Evolutionary conservation across 75 land plant species (phyloP).

Genomic region (Selaginella moellendorffii): DNA sequence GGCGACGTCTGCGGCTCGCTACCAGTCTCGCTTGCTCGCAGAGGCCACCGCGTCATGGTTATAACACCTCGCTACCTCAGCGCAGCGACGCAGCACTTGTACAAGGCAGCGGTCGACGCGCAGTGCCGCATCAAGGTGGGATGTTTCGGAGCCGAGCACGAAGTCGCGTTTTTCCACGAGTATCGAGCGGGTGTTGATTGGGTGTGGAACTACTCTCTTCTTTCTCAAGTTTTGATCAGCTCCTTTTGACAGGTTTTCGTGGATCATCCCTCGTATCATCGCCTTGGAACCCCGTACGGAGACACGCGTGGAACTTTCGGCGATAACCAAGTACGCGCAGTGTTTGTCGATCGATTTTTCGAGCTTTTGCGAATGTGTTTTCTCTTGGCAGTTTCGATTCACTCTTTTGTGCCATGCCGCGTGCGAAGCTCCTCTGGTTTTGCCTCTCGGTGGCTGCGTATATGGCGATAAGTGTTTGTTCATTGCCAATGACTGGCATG

Average conservation of each 20-base stretch:
- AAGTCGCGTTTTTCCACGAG: slow-evolving; percentile 86
- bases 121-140: slow-evolving; percentile 37
- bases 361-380: background rate
- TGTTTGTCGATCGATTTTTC: background rate
- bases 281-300: slow-evolving; percentile 91
- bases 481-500: slow-evolving; percentile 98
- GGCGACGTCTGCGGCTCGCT: slow-evolving; percentile 94
- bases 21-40: slow-evolving; percentile 70
- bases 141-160: slow-evolving; percentile 69
- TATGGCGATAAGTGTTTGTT: slow-evolving; percentile 85
- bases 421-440: slow-evolving; percentile 92
- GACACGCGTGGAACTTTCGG: slow-evolving; percentile 79
- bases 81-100: slow-evolving; percentile 43
- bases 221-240: background rate
- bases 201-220: slow-evolving; percentile 27
- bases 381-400: slow-evolving; percentile 58
- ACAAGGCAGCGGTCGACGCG: slow-evolving; percentile 34
- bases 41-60: slow-evolving; percentile 93
- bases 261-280: slow-evolving; percentile 77
- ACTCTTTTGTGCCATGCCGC: slow-evolving; percentile 83
- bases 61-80: slow-evolving; percentile 73
- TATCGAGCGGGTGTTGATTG: slow-evolving; percentile 87
- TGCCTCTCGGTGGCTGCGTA: slow-evolving; percentile 72
- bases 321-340: slow-evolving; percentile 62
- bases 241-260: slow-evolving; percentile 61